Evolutionary conservation across 2,329 filamentous ascomycete species (phyloP), one percentile per base, ranked within the genome.

Genomic region (Sporothrix protearum): DNA sequence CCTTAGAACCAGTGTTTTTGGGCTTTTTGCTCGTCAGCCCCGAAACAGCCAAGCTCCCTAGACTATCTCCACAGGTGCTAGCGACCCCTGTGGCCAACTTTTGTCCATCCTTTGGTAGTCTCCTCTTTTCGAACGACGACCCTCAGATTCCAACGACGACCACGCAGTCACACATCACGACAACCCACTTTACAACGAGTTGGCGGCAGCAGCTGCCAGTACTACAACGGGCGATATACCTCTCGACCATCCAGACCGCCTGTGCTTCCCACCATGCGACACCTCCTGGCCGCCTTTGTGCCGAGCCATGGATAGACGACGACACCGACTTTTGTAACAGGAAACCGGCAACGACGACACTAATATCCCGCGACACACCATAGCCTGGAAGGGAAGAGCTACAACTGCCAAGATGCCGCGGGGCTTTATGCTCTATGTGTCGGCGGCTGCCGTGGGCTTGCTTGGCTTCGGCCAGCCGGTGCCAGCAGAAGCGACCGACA

Each of bases 341-440:
- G 6, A 28, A 30, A 19, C 22, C 2, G 3, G 45, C 16, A 22
- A 28, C n/a, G 16, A 22, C 49, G 47, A 57, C 12, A 45, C 16
- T 8, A 8, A 57, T 28, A 30, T 12, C 36, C 12, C 28, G 19
- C 36, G 10, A 42, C 36, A 45, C 4, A 22, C 4, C 33, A 30
- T 7, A 51, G 10, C 28, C 61, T 51, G n/a, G 14, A 36, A 68
- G 9, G 55, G 39, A 25, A 5, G 30, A 25, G 9, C n/a, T 25
- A n/a, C 53, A 6, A 68, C 63, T 14, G 36, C 5, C 36, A 33
- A 22, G 8, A 75, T 74, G 73, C 67, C 72, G 47, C 72, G 73
- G 57, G 73, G 73, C 70, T 72, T 75, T 49, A 69, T 73, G 73
- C 70, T 74, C 67, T 72, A 72, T n/a, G 61, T 73, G 51, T 75